Conservation (phyloP, 2,329 filamentous ascomycete species). For the Thermomyces lanuginosus region DNA sequence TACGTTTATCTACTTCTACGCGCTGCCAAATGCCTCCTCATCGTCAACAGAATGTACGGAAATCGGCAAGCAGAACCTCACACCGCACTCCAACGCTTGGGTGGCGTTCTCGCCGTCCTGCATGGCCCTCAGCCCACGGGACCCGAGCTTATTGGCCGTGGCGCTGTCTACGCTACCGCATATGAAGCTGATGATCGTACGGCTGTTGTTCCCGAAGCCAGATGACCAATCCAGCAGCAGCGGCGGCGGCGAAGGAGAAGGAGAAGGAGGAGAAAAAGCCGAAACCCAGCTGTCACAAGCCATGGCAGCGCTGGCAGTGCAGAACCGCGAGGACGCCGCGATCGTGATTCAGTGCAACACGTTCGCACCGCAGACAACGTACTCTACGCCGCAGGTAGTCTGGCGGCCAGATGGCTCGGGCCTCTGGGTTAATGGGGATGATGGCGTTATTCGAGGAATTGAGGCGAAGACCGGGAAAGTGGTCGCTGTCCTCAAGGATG, state of each 20-base stretch:
- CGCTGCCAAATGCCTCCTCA: constrained; percentile 5
- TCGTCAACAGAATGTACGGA: constrained; percentile 18
- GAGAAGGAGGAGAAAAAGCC: constrained; percentile 4
- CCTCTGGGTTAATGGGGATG: constrained; percentile 49
- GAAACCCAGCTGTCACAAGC: constrained; percentile 37
- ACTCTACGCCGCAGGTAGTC: constrained; percentile 44
- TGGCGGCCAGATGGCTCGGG: constrained; percentile 48
- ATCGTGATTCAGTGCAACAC: constrained; percentile 45
- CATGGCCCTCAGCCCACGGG: constrained; percentile 38
- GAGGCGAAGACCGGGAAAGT: constrained; percentile 44
- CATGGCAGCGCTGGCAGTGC: constrained; percentile 33
- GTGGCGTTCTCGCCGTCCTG: constrained; percentile 44
- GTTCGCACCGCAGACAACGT: constrained; percentile 46
- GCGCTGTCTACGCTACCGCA: constrained; percentile 45
- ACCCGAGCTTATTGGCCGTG: constrained; percentile 40
- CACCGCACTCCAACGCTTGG: constrained; percentile 49
- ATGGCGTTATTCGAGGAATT: constrained; percentile 44
- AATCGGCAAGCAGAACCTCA: constrained; percentile 43
- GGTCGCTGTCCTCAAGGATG: constrained; percentile 31
- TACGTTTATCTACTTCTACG: constrained; percentile 42
- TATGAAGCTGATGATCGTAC: constrained; percentile 46
- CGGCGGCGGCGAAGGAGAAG: constrained; percentile 4
- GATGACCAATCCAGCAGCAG: neutral
- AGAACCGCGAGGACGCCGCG: constrained; percentile 42
- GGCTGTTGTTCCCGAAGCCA: constrained; percentile 35